Percentiles rank a stretch among this genome's conserved stretches.
Evolutionary conservation across 257 asterid genomes (phyloP).

Genomic region (Solanum dulcamara): DNA sequence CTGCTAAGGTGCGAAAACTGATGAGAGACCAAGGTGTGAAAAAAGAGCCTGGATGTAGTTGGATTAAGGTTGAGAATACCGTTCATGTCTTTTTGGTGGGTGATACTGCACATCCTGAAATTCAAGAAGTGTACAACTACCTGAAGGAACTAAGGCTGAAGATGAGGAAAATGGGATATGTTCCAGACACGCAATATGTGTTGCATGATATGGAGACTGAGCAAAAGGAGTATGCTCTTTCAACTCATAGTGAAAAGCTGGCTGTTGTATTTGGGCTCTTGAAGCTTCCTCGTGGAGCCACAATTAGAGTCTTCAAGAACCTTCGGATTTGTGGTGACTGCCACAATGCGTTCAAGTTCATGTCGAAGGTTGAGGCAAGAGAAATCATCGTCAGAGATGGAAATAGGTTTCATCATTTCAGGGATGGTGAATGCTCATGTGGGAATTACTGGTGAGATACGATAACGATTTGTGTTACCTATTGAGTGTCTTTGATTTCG

Average conservation of each 20-base stretch:
- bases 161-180: slow-evolving; percentile 53
- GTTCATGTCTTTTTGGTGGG: slow-evolving; percentile 58
- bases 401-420: slow-evolving; percentile 66
- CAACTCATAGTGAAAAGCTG: slow-evolving; percentile 72
- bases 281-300: slow-evolving; percentile 49
- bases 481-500: not conserved
- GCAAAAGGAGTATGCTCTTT: slow-evolving; percentile 58
- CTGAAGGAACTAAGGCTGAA: slow-evolving; percentile 36
- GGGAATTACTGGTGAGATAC: slow-evolving; percentile 51
- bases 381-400: slow-evolving; percentile 62
- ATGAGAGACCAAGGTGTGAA: slow-evolving; percentile 72
- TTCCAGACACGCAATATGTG: slow-evolving; percentile 54
- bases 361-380: slow-evolving; percentile 53
- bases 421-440: slow-evolving; percentile 65
- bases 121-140: slow-evolving; percentile 33
- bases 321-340: slow-evolving; percentile 67
- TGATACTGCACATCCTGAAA: slow-evolving; percentile 61
- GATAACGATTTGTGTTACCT: not conserved
- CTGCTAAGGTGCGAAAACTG: slow-evolving; percentile 41
- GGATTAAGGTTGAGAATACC: slow-evolving; percentile 62
- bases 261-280: slow-evolving; percentile 63
- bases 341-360: slow-evolving; percentile 54
- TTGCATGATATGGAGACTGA: slow-evolving; percentile 66
- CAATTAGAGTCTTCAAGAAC: slow-evolving; percentile 61
- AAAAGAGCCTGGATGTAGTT: slow-evolving; percentile 72